phyloP scores from a whole-genome alignment of 345 rosid species.

The Corchorus capsularis region DNA sequence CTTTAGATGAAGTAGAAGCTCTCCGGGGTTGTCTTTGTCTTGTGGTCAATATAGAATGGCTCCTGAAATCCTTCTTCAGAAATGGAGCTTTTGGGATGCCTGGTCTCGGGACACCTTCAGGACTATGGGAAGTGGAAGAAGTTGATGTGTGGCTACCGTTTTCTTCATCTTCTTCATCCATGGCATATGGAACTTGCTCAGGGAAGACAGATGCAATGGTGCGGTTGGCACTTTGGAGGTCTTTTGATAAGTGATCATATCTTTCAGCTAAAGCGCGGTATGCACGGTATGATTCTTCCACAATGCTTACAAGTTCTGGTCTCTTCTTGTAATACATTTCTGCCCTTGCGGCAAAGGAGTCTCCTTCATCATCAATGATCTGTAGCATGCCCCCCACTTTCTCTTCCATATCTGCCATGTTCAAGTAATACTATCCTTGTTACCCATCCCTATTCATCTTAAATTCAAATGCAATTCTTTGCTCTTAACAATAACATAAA shows the following conservation, averaged over 20 bases:
- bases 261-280: conserved; percentile 80
- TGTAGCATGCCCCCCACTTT: conserved; percentile 52
- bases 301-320: conserved; percentile 66
- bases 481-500: not conserved
- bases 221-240: conserved; percentile 77
- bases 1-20: conserved; percentile 30
- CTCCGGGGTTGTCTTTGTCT: conserved; percentile 46
- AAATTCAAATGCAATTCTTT: not conserved
- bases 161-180: conserved; percentile 56
- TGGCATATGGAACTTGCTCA: conserved; percentile 57
- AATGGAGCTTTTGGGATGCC: conserved; percentile 50
- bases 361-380: conserved; percentile 74
- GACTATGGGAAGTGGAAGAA: not conserved
- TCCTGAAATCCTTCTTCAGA: conserved; percentile 51
- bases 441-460: not conserved
- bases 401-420: conserved; percentile 69
- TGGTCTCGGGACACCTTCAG: conserved; percentile 22
- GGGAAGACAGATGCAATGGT: conserved; percentile 77
- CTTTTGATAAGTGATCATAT: conserved; percentile 63
- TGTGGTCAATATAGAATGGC: conserved; percentile 33
- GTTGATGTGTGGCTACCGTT: conserved; percentile 16
- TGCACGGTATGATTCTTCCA: conserved; percentile 66
- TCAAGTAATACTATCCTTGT: not conserved
- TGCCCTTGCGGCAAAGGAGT: conserved; percentile 69
- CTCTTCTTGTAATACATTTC: conserved; percentile 79